A percentile compares a stretch with the other conserved stretches of the same genome.
phyloP scores from a whole-genome alignment of 2,329 filamentous ascomycete genomes.

The Hypoxylon sp. region DNA sequence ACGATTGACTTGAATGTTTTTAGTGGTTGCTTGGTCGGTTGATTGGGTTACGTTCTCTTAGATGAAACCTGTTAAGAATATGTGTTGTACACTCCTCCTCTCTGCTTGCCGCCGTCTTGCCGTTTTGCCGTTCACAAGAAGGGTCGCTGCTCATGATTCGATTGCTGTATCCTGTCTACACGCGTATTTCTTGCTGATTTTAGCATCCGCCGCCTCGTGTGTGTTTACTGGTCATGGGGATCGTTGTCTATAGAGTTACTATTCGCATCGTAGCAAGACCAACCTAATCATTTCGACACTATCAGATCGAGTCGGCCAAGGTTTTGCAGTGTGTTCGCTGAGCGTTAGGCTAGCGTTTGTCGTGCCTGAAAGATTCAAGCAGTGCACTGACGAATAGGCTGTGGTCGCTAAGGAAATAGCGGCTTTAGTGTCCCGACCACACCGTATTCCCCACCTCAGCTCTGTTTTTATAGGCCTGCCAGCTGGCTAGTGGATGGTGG shows the following conservation, averaged over 20 bases:
- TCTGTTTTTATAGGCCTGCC: background rate
- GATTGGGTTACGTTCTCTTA: slow-evolving; percentile 12
- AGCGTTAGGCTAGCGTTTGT: background rate
- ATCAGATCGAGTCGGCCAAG: too few species aligned
- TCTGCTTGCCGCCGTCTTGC: background rate
- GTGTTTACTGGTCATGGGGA: slow-evolving; percentile 2
- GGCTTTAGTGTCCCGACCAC: background rate
- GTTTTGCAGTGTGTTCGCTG: too few species aligned
- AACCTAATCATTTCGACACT: slow-evolving; percentile 18
- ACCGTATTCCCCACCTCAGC: background rate
- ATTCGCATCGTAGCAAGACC: background rate
- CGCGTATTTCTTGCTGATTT: background rate
- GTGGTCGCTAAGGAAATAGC: background rate
- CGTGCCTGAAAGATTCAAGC: background rate
- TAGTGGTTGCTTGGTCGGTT: background rate
- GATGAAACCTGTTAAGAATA: slow-evolving; percentile 1
- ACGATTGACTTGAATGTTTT: slow-evolving; percentile 1
- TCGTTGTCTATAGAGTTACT: slow-evolving; percentile 4
- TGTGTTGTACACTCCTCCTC: background rate
- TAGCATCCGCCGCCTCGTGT: slow-evolving; percentile 20
- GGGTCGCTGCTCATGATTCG: slow-evolving; percentile 2
- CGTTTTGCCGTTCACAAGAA: background rate
- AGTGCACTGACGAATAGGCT: background rate
- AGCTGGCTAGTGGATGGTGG: background rate
- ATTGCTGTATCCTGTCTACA: slow-evolving; percentile 14